phyloP scores from a whole-genome alignment of 2,329 filamentous ascomycete species.

The Scopulariopsis brevicaulis region DNA sequence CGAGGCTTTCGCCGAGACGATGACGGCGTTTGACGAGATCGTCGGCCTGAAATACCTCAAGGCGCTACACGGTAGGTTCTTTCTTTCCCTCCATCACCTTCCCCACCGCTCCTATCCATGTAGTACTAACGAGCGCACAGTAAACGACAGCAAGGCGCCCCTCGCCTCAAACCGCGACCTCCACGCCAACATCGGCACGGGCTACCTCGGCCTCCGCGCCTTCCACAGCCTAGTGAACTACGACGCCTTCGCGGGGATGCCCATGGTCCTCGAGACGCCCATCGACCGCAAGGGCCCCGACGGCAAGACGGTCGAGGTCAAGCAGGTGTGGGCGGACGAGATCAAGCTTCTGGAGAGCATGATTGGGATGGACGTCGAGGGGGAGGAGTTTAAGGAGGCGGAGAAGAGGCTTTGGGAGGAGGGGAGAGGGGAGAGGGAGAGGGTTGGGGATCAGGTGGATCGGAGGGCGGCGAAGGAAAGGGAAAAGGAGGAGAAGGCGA shows the following conservation, averaged over 20 bases:
- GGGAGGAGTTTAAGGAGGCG: slow-evolving; percentile 57
- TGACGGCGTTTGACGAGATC: slow-evolving; percentile 63
- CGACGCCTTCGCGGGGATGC: slow-evolving; percentile 60
- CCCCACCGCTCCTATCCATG: slow-evolving; percentile 1
- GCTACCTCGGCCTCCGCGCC: slow-evolving; percentile 79
- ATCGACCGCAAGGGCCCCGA: slow-evolving; percentile 60
- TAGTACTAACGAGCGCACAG: slow-evolving; percentile 11
- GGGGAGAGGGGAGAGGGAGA: slow-evolving; percentile 61
- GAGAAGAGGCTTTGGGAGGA: slow-evolving; percentile 54
- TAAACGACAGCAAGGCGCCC: slow-evolving; percentile 95
- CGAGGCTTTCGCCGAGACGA: slow-evolving; percentile 58
- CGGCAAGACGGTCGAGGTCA: slow-evolving; percentile 64
- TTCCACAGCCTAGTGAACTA: slow-evolving; percentile 91
- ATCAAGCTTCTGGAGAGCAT: slow-evolving; percentile 89
- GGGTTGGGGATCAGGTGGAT: slow-evolving; percentile 69
- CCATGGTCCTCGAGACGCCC: slow-evolving; percentile 94
- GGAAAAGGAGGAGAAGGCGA: slow-evolving; percentile 12
- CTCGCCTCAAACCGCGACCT: slow-evolving; percentile 72
- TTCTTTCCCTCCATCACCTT: neutral
- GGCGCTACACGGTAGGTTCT: slow-evolving; percentile 55
- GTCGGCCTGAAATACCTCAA: slow-evolving; percentile 72
- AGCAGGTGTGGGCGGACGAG: slow-evolving; percentile 77
- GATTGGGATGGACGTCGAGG: slow-evolving; percentile 70
- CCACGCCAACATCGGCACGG: slow-evolving; percentile 93
- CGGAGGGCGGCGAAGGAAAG: slow-evolving; percentile 43